Evolutionary conservation across 192 early-diverging fungal species (phyloP).

Genomic region (Coemansia reversa): DNA sequence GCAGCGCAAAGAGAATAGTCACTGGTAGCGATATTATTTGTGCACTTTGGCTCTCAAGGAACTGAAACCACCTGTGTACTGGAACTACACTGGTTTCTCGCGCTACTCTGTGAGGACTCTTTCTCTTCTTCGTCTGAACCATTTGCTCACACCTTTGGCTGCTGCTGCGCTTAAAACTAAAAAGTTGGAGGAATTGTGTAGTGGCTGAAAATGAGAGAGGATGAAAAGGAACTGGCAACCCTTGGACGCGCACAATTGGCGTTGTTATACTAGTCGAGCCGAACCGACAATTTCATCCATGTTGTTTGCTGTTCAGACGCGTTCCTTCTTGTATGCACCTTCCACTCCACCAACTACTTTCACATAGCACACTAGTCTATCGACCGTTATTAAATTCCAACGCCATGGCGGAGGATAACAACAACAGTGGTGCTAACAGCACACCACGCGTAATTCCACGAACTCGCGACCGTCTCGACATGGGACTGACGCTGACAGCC

Average conservation of each 20-base stretch:
- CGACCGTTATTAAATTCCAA: background rate
- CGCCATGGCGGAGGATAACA: background rate
- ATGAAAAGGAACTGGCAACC: background rate
- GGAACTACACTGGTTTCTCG: slow-evolving; percentile 19
- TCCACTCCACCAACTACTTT: background rate
- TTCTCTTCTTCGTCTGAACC: background rate
- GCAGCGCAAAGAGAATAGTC: slow-evolving; percentile 54
- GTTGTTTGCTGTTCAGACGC: background rate
- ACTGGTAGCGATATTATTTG: slow-evolving; percentile 36
- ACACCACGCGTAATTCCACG: slow-evolving; percentile 22
- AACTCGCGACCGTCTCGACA: slow-evolving; percentile 35
- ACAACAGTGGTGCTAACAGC: slow-evolving; percentile 14
- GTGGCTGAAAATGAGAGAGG: background rate
- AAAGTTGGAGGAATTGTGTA: background rate
- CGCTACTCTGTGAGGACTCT: background rate
- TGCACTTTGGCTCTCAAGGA: slow-evolving; percentile 27
- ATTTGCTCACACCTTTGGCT: no score
- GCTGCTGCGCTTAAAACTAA: background rate
- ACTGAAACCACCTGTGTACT: slow-evolving; percentile 37
- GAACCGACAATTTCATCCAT: background rate
- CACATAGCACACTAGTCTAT: background rate
- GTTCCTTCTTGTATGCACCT: background rate
- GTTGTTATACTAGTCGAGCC: background rate
- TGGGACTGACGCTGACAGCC: slow-evolving; percentile 43
- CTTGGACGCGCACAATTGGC: background rate